A percentile compares a stretch with the other conserved stretches of the same genome.
Conservation (phyloP, 1,284 basidiomycete species). For the Pseudozyma hubeiensis region DNA sequence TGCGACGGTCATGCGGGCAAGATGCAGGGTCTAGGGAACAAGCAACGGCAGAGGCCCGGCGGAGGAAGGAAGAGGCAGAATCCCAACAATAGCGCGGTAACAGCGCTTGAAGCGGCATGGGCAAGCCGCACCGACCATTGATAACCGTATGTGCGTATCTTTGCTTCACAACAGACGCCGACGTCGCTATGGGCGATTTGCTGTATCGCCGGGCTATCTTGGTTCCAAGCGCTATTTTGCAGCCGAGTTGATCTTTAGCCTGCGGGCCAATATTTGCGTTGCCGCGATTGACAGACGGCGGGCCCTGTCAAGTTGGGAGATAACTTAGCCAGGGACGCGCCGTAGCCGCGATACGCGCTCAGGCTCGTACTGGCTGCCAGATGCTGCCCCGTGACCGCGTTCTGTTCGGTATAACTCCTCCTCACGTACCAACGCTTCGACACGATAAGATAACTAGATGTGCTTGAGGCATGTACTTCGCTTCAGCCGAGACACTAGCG, state of each 20-base stretch:
- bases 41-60: constrained; percentile 1
- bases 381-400: neutral
- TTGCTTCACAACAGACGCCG: too few species aligned
- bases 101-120: too few species aligned
- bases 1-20: constrained; percentile 8
- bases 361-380: neutral
- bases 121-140: too few species aligned
- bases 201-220: too few species aligned
- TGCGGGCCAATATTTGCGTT: neutral
- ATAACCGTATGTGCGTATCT: too few species aligned
- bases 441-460: neutral
- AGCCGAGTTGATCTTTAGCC: too few species aligned
- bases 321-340: constrained; percentile 2
- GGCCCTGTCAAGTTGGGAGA: neutral
- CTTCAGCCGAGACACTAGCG: too few species aligned
- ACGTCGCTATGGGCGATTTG: too few species aligned
- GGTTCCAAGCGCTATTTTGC: too few species aligned
- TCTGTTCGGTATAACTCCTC: neutral
- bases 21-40: neutral
- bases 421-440: neutral
- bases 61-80: neutral
- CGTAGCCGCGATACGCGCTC: constrained; percentile 9
- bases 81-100: too few species aligned
- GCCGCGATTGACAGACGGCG: neutral
- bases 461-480: too few species aligned